Percentiles rank a stretch among this genome's conserved stretches.
These are phyloP conservation scores for Manihot esculenta DNA, from an alignment of 441 rosid species.

Conservation along the genomic window DNA sequence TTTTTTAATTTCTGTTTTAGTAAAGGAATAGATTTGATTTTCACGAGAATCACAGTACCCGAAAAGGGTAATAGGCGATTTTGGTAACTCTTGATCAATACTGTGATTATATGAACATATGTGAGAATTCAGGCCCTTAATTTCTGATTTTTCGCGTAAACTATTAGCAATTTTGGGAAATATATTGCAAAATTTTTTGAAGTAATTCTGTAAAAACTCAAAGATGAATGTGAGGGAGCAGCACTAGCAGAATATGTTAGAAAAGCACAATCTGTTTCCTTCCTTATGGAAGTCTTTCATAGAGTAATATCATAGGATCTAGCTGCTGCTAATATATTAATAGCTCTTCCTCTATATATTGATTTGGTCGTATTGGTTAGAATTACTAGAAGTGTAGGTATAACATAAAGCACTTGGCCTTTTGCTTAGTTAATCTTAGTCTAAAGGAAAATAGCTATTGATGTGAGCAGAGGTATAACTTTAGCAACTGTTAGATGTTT, in stretches of 20 bases:
- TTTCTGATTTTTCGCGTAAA: neutral
- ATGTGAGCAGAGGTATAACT: slow-evolving; percentile 2
- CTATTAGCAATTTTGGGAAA: neutral
- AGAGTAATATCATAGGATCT: neutral
- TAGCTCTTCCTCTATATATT: no score
- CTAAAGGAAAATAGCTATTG: neutral
- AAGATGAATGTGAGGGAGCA: neutral
- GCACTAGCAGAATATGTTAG: neutral
- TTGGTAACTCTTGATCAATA: neutral
- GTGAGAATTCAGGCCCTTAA: slow-evolving; percentile 1
- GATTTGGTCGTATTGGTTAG: no score
- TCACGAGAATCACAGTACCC: no score
- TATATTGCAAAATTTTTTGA: neutral
- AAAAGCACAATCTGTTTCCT: neutral
- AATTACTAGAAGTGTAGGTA: neutral
- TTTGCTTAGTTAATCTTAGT: slow-evolving; percentile 8
- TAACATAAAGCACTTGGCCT: neutral
- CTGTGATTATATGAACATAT: neutral
- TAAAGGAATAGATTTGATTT: no score
- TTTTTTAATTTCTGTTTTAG: no score
- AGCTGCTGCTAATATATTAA: neutral
- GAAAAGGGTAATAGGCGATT: neutral
- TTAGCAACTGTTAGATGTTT: neutral
- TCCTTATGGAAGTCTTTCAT: neutral
- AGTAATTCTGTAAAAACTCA: neutral